Percentiles rank a stretch among this genome's conserved stretches.
These are phyloP conservation scores for Hemileccinum impolitum DNA, from an alignment of 768 basidiomycete genomes.

Conservation along the genomic window DNA sequence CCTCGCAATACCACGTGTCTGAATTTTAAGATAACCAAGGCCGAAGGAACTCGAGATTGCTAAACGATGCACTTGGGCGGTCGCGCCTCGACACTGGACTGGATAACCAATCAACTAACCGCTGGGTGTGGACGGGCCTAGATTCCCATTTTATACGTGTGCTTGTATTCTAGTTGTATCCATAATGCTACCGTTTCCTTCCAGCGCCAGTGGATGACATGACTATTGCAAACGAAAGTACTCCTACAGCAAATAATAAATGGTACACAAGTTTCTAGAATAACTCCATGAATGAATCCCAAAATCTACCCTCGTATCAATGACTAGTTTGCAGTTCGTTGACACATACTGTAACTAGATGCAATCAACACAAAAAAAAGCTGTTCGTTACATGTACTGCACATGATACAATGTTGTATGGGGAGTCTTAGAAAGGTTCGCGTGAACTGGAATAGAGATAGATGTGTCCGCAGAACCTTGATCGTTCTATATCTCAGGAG, in stretches of 20 bases:
- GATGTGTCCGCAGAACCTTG: constrained; percentile 11
- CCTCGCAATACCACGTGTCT: constrained; percentile 6
- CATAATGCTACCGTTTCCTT: not conserved
- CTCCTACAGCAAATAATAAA: too few relatives aligned
- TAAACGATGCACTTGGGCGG: not conserved
- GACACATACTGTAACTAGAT: constrained; percentile 7
- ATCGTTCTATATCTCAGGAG: not conserved
- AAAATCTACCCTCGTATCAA: not conserved
- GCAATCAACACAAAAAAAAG: not conserved
- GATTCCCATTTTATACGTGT: not conserved
- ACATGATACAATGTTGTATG: constrained; percentile 9
- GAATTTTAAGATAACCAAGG: constrained; percentile 22
- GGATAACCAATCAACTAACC: constrained; percentile 5
- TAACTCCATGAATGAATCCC: not conserved
- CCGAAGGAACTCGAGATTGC: constrained; percentile 11
- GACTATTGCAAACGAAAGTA: too few relatives aligned
- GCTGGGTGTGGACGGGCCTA: not conserved
- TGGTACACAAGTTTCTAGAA: not conserved
- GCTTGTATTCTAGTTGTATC: constrained; percentile 4
- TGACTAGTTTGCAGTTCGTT: not conserved
- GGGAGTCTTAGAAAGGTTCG: constrained; percentile 1
- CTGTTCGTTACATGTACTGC: constrained; percentile 4
- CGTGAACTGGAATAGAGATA: constrained; percentile 3
- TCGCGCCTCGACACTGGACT: not conserved
- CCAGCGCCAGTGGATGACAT: not conserved